Base-by-base conservation (phyloP, 1,139 yeast genomes). In the Geotrichum histeridarum region DNA sequence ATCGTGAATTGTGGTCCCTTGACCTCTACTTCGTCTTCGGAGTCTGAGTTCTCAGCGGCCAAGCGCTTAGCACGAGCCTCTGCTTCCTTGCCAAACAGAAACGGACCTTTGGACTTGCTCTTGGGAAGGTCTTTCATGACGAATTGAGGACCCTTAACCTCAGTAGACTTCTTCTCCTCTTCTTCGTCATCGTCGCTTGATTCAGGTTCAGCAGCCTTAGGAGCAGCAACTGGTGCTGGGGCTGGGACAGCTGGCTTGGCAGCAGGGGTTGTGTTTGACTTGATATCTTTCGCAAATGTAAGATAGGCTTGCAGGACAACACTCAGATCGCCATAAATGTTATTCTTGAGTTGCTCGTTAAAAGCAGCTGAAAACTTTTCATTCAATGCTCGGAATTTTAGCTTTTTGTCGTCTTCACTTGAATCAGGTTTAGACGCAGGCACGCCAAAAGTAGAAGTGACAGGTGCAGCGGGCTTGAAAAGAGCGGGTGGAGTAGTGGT, bases 1-100 rank as follows among this genome's bases (percentile, higher is more conserved):
- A 85, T 62, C 1, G 81, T 77, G 67, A 86, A 86, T 46, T 70
- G 68, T 11, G 94, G 94, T 0, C 94, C 94, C 64, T 84, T 78
- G 15, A 78, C 54, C 30, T 55, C 59, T 39, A 59, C 46, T 9
- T 58, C 61, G 9, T 59, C 56, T 12, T 62, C 66, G 9, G 66
- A 63, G 46, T 59, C 69, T 57, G 79, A 77, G 56, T 75, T 81
- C n/a, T 49, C 51, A 12, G 43, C 51, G 5, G 31, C 39, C 39
- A 33, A 61, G 27, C 49, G 48, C 44, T 50, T 49, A 8, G 51
- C 46, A n/a, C 48, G 39, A 12, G 36, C 43, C 9, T 49, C 52
- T 12, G 52, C 52, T 33, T 35, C 52, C 42, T 49, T 42, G 30
- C 52, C 52, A 45, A 60, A 61, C 4, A 56, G 32, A 64, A 87